These are phyloP conservation scores for Neonectria neomacrospora DNA, from an alignment of 2,329 filamentous ascomycete species.

Conservation along the genomic window DNA sequence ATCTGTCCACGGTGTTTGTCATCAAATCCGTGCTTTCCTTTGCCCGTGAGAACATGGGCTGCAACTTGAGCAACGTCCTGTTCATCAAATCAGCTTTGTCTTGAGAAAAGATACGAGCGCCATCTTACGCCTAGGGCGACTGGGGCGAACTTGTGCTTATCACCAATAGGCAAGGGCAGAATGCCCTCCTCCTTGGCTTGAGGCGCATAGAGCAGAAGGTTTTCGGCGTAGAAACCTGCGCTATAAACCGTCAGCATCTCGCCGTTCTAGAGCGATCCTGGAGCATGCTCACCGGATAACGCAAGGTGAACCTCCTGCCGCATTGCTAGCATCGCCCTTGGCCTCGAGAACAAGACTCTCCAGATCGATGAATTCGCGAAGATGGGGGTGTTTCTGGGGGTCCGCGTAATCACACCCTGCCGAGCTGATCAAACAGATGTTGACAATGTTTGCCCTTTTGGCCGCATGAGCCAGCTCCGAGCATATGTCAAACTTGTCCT, in stretches of 20 bases:
- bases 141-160: constrained; percentile 61
- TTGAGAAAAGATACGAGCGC: neutral
- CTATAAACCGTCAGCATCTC: constrained; percentile 37
- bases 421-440: constrained; percentile 60
- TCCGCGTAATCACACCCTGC: constrained; percentile 63
- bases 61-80: constrained; percentile 60
- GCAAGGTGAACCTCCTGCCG: constrained; percentile 56
- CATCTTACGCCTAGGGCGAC: constrained; percentile 57
- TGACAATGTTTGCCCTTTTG: constrained; percentile 56
- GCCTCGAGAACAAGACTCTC: constrained; percentile 55
- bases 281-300: constrained; percentile 55
- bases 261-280: neutral
- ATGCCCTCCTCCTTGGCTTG: constrained; percentile 57
- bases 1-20: constrained; percentile 63
- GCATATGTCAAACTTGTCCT: constrained; percentile 58
- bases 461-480: constrained; percentile 58
- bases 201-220: constrained; percentile 59
- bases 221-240: constrained; percentile 63
- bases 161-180: constrained; percentile 59
- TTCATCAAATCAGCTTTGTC: neutral
- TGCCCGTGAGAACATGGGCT: constrained; percentile 59
- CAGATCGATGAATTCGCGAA: constrained; percentile 63
- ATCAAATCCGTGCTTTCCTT: constrained; percentile 61
- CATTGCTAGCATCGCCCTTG: constrained; percentile 56
- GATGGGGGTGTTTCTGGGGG: constrained; percentile 57